Base-by-base conservation (phyloP, 805 yeast genomes). In the Hanseniaspora occidentalis region DNA sequence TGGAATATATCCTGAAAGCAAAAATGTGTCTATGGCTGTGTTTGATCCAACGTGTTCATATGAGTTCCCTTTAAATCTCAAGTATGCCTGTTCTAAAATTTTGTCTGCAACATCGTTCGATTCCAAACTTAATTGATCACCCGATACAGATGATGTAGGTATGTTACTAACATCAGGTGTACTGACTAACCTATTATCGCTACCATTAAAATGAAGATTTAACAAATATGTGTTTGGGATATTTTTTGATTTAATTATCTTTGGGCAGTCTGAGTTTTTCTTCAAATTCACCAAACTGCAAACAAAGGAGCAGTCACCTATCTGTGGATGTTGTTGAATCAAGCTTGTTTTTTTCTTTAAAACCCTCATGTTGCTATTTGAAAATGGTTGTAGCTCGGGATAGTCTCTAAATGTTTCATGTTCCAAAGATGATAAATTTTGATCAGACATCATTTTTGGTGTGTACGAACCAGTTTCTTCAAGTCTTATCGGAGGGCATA, bases 251-350 rank as follows among this genome's bases (percentile, higher is more conserved):
- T 44, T 42, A 18, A 18, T 3, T 3, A 49, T 35, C 14, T 19
- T 21, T 3, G 55, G 49, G 2, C 40, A 22, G 1, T 39, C 23
- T 5, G 51, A 49, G 18, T 51, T 51, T 16, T 57, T 55, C 0
- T 64, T 52, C 1, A 77, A 57, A 1, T 84, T 71, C 13, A 81
- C 60, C 13, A 83, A 50, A 0, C 88, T 66, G 2, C 86, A 75
- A 3, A 84, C 83, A 52, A 84, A 74, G 0, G 94, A 82, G 57
- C 94, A 84, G 55, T 84, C 78, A 7, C 75, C 43, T n/a, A 58
- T 47, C 37, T 50, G 50, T 13, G 34, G 35, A 34, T 49, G 45
- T 42, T 58, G 63, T 19, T 47, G 46, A 6, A 55, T 38, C 3
- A 31, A 3, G 26, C 24, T 18, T 47, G 53, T 37, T 49, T 43